Evolutionary conservation across 2,329 filamentous ascomycete genomes (phyloP).

Genomic region (Monosporascus sp.): DNA sequence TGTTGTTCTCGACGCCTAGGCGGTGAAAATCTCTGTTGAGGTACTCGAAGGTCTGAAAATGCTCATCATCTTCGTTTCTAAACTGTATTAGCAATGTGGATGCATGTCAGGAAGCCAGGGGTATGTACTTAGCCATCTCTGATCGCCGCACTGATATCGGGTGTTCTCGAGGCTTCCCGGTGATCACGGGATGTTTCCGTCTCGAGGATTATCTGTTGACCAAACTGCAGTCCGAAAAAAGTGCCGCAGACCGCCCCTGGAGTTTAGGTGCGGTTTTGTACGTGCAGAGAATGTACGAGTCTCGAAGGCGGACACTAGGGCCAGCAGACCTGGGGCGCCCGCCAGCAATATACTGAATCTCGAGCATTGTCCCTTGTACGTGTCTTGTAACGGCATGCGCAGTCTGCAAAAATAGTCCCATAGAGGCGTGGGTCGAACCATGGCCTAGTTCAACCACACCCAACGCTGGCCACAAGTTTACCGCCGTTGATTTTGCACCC

Average conservation of each 20-base stretch:
- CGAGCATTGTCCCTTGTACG: conserved; percentile 9
- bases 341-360: background rate
- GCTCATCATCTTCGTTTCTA: conserved; percentile 43
- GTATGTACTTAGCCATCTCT: conserved; percentile 23
- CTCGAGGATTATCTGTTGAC: background rate
- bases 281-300: background rate
- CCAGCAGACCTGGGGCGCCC: background rate
- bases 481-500: conserved; percentile 17
- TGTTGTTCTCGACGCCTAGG: conserved; percentile 57
- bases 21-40: conserved; percentile 62
- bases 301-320: background rate
- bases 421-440: conserved; percentile 27
- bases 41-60: conserved; percentile 53
- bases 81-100: conserved; percentile 15
- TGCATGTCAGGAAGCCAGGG: conserved; percentile 5
- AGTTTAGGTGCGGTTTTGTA: background rate
- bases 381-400: conserved; percentile 21
- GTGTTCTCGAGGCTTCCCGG: background rate
- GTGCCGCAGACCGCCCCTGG: background rate
- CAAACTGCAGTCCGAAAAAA: background rate
- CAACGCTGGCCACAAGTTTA: conserved; percentile 22
- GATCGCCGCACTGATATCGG: background rate
- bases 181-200: background rate
- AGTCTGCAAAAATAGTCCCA: conserved; percentile 19
- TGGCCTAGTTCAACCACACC: conserved; percentile 21